Evolutionary conservation across 257 asterid genomes (phyloP).

Genomic region (Capsicum chinense): DNA sequence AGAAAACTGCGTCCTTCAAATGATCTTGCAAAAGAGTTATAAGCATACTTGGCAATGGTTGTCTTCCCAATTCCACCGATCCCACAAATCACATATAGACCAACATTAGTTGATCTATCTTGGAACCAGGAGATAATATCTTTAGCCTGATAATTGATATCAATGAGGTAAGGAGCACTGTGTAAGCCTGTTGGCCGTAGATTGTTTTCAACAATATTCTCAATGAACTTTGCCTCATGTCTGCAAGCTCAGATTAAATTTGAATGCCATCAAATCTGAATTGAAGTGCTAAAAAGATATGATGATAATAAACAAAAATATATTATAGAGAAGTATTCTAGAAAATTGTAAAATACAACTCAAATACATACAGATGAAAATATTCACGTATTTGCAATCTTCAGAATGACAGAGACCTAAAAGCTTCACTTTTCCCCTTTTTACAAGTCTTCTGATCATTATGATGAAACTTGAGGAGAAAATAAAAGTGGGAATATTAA

Average conservation of each 20-base stretch:
- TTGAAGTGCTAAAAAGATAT: background rate
- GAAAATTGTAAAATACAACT: background rate
- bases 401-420: background rate
- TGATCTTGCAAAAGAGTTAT: conserved; percentile 19
- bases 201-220: conserved; percentile 29
- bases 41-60: conserved; percentile 30
- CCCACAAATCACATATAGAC: conserved; percentile 33
- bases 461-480: background rate
- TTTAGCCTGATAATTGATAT: conserved; percentile 25
- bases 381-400: background rate
- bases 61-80: conserved; percentile 44
- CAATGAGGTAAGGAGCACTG: conserved; percentile 28
- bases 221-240: conserved; percentile 27
- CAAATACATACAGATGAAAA: conserved; percentile 5
- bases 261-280: conserved; percentile 10
- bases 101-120: conserved; percentile 30
- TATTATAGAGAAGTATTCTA: background rate
- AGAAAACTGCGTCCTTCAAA: conserved; percentile 39
- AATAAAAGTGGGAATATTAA: background rate
- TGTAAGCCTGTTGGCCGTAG: conserved; percentile 17
- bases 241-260: conserved; percentile 13
- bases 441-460: conserved; percentile 11
- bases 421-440: background rate
- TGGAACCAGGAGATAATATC: conserved; percentile 25
- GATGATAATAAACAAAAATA: background rate